Percentiles rank a stretch among this genome's conserved stretches.
Conservation (phyloP, 805 yeast genomes). For the Phaffomyces thermotolerans region DNA sequence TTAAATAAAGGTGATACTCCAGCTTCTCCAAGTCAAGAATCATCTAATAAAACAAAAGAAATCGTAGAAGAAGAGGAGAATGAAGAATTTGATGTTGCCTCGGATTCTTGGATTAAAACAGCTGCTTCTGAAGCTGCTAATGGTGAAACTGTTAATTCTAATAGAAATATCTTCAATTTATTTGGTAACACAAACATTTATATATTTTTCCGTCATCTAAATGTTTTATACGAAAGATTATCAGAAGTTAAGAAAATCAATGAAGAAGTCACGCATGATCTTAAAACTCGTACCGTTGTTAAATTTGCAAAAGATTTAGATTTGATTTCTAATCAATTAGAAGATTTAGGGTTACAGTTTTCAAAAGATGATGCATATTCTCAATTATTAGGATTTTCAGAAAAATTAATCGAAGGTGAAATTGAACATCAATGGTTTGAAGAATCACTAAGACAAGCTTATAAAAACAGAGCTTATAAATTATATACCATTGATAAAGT, state of each 20-base stretch:
- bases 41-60: constrained; percentile 1
- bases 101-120: constrained; percentile 25
- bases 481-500: constrained; percentile 91
- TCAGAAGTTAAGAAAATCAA: constrained; percentile 69
- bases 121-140: constrained; percentile 19
- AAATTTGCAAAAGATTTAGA: constrained; percentile 85
- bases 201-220: constrained; percentile 80
- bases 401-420: constrained; percentile 77
- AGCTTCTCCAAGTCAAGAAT: constrained; percentile 17
- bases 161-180: constrained; percentile 58
- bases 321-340: constrained; percentile 70
- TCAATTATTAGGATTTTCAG: constrained; percentile 72
- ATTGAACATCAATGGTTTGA: constrained; percentile 93
- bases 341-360: constrained; percentile 72
- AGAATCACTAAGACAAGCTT: constrained; percentile 91
- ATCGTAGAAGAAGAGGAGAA: constrained; percentile 21
- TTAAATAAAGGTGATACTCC: constrained; percentile 27
- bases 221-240: constrained; percentile 74
- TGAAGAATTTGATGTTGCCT: constrained; percentile 16
- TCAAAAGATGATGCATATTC: constrained; percentile 61
- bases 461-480: constrained; percentile 87
- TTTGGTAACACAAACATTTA: constrained; percentile 87
- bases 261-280: constrained; percentile 63
- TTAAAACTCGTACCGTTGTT: constrained; percentile 53
- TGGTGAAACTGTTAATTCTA: constrained; percentile 22